Conservation (phyloP, 1,139 yeast genomes). For the Scheffersomyces insectosa region DNA sequence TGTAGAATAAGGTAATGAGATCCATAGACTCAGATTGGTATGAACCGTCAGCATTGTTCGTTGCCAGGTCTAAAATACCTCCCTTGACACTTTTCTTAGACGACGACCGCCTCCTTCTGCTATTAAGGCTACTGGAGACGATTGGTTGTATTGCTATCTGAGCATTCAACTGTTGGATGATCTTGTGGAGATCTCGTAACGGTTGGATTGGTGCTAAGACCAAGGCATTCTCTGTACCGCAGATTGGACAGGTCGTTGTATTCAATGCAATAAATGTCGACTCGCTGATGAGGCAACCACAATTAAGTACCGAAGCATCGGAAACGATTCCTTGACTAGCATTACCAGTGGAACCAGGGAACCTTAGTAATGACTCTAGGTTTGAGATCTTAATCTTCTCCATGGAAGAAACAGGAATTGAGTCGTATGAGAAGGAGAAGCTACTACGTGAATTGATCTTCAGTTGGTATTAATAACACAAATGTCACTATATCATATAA, state of each 20-base stretch:
- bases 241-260: constrained; percentile 48
- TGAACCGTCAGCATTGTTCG: constrained; percentile 1
- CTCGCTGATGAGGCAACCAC: constrained; percentile 75
- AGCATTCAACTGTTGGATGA: constrained; percentile 27
- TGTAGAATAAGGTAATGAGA: constrained; percentile 39
- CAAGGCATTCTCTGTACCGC: constrained; percentile 33
- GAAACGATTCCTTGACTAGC: constrained; percentile 20
- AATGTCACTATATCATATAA: no score
- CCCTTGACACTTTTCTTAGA: constrained; percentile 10
- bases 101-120: constrained; percentile 8
- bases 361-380: constrained; percentile 31
- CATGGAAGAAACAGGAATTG: constrained; percentile 15
- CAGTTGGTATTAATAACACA: no score
- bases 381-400: constrained; percentile 25
- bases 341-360: constrained; percentile 21
- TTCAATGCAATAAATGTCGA: constrained; percentile 25
- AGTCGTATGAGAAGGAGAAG: no score
- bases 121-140: constrained; percentile 3
- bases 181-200: constrained; percentile 48
- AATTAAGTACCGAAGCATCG: constrained; percentile 60
- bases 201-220: constrained; percentile 52
- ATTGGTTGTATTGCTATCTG: constrained; percentile 8
- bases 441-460: no score
- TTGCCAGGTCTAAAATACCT: constrained; percentile 9
- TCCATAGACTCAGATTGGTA: constrained; percentile 29